A percentile compares a stretch with the other conserved stretches of the same genome.
Evolutionary conservation across 2,329 filamentous ascomycete species (phyloP).

Genomic region (Cladosporium sphaerospermum): DNA sequence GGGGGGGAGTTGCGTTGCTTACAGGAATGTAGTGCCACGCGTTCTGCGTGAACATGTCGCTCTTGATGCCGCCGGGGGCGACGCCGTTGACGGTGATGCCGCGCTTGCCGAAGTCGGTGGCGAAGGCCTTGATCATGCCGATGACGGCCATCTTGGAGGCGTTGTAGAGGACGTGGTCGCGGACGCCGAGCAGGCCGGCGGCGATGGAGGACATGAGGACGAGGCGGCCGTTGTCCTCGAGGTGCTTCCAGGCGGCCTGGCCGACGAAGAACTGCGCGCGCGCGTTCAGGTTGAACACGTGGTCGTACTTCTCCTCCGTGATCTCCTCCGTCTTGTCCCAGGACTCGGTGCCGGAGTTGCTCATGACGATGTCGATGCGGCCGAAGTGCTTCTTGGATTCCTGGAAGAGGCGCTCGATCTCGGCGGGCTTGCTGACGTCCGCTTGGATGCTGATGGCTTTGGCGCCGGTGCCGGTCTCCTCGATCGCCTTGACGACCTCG

Average conservation of each 20-base stretch:
- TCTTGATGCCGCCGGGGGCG: constrained; percentile 67
- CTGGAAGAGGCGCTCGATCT: constrained; percentile 55
- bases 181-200: constrained; percentile 59
- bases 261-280: constrained; percentile 72
- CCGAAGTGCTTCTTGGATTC: constrained; percentile 37
- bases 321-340: constrained; percentile 65
- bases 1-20: constrained; percentile 16
- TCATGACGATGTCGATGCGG: constrained; percentile 46
- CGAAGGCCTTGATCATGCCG: constrained; percentile 65
- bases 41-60: constrained; percentile 59
- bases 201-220: constrained; percentile 71
- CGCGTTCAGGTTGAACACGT: constrained; percentile 63
- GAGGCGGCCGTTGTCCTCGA: constrained; percentile 63
- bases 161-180: constrained; percentile 66
- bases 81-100: constrained; percentile 68
- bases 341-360: constrained; percentile 55
- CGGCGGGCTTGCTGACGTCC: constrained; percentile 48
- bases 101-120: constrained; percentile 62
- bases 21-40: not conserved
- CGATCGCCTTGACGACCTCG: constrained; percentile 43
- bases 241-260: constrained; percentile 66
- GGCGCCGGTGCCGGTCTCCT: constrained; percentile 41
- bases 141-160: constrained; percentile 67
- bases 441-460: constrained; percentile 53
- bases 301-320: constrained; percentile 64